Conservation (phyloP, 495 filamentous ascomycete species). For the Aspergillus kassunensis region DNA sequence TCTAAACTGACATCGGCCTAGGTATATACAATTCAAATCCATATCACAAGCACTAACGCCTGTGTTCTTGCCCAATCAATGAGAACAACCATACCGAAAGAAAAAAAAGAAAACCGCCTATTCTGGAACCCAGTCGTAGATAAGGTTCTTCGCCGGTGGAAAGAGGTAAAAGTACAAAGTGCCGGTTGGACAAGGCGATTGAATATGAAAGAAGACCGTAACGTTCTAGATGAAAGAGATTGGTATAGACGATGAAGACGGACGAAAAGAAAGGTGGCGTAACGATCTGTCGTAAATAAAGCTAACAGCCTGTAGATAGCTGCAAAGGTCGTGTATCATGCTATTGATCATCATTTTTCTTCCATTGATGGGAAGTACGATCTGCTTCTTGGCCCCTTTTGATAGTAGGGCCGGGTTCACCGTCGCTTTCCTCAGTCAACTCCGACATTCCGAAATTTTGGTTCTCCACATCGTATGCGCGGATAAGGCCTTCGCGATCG, state of each 20-base stretch:
- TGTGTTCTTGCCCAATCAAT: slow-evolving; percentile 15
- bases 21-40: slow-evolving; percentile 26
- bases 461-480: slow-evolving; percentile 74
- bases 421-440: slow-evolving; percentile 68
- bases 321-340: slow-evolving; percentile 19
- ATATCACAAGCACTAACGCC: slow-evolving; percentile 19
- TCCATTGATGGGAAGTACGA: slow-evolving; percentile 25
- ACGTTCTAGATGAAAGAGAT: slow-evolving; percentile 4
- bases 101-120: slow-evolving; percentile 8
- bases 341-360: slow-evolving; percentile 42
- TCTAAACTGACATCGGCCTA: slow-evolving; percentile 16
- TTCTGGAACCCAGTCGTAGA: slow-evolving; percentile 4
- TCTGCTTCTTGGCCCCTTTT: slow-evolving; percentile 26
- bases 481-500: slow-evolving; percentile 78
- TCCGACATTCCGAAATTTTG: slow-evolving; percentile 63
- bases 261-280: slow-evolving; percentile 16
- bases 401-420: slow-evolving; percentile 42
- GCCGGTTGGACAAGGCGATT: slow-evolving; percentile 2
- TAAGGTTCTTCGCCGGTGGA: not conserved
- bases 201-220: not conserved
- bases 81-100: no score
- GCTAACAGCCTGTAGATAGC: slow-evolving; percentile 8
- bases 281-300: slow-evolving; percentile 23
- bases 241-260: slow-evolving; percentile 12
- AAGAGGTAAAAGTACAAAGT: slow-evolving; percentile 13